Conservation (phyloP, 2,329 filamentous ascomycete species). For the Penicillium vulpinum region DNA sequence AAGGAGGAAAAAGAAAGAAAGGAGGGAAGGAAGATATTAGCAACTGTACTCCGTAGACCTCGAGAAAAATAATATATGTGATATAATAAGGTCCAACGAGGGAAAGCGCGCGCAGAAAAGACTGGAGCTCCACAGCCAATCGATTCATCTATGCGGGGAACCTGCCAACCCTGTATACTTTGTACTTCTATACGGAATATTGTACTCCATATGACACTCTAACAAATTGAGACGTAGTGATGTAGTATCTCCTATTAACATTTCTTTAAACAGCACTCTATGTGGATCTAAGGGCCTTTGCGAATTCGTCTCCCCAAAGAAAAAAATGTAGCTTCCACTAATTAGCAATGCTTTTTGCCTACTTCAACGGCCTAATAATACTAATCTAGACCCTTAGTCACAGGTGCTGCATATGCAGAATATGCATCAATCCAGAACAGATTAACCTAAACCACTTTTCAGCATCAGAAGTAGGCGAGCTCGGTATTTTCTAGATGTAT, state of each 20-base stretch:
- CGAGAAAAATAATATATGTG: too few species aligned
- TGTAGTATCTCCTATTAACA: background rate
- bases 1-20: background rate
- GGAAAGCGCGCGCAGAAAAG: constrained; percentile 8
- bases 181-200: too few species aligned
- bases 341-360: background rate
- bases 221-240: too few species aligned
- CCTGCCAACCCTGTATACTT: background rate
- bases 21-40: background rate
- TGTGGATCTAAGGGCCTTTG: background rate
- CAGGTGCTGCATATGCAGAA: background rate
- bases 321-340: too few species aligned
- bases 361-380: background rate
- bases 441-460: too few species aligned
- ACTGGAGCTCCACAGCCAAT: constrained; percentile 13
- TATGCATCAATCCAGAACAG: background rate
- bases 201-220: too few species aligned
- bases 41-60: too few species aligned
- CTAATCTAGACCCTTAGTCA: background rate
- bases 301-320: too few species aligned
- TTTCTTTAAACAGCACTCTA: background rate
- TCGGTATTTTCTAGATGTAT: too few species aligned
- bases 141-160: constrained; percentile 15
- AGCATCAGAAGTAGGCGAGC: too few species aligned
- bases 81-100: background rate